A percentile compares a stretch with the other conserved stretches of the same genome.
Evolutionary conservation across 495 filamentous ascomycete species (phyloP).

Genomic region (Tuber aestivum): DNA sequence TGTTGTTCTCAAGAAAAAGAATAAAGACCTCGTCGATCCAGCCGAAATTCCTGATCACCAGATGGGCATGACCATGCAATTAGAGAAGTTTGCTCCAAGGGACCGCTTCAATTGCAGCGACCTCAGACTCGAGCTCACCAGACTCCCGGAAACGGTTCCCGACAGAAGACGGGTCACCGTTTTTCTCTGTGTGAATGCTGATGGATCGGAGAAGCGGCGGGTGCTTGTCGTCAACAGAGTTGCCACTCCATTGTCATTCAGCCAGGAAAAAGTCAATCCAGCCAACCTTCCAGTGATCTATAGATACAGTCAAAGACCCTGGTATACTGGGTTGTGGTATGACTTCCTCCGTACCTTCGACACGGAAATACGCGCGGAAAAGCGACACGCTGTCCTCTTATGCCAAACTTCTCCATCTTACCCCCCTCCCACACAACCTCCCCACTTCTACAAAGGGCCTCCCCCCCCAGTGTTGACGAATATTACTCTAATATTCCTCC

Average conservation of each 20-base stretch:
- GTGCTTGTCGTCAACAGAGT: conserved; percentile 31
- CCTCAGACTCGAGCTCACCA: conserved; percentile 26
- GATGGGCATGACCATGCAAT: conserved; percentile 15
- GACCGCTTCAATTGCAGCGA: conserved; percentile 35
- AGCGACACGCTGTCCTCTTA: conserved; percentile 32
- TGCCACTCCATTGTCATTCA: conserved; percentile 24
- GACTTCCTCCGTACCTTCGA: conserved; percentile 36
- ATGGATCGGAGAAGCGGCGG: conserved; percentile 32
- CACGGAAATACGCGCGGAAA: conserved; percentile 26
- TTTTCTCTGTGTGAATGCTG: conserved; percentile 33
- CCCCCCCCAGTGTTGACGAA: conserved; percentile 34
- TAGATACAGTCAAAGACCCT: conserved; percentile 37
- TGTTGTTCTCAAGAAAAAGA: conserved; percentile 33
- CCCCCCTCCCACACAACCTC: conserved; percentile 29
- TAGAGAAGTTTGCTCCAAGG: conserved; percentile 28
- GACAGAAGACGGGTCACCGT: conserved; percentile 27
- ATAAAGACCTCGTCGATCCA: conserved; percentile 26
- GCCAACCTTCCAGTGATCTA: conserved; percentile 38
- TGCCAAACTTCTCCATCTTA: conserved; percentile 37
- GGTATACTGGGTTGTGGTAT: conserved; percentile 32
- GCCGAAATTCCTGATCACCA: conserved; percentile 26
- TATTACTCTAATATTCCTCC: conserved; percentile 35
- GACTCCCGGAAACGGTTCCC: conserved; percentile 19
- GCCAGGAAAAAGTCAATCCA: conserved; percentile 30
- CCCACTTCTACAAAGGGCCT: conserved; percentile 31